Base-by-base conservation (phyloP, 2,329 filamentous ascomycete species). In the Calcarisporium arbuscula region DNA sequence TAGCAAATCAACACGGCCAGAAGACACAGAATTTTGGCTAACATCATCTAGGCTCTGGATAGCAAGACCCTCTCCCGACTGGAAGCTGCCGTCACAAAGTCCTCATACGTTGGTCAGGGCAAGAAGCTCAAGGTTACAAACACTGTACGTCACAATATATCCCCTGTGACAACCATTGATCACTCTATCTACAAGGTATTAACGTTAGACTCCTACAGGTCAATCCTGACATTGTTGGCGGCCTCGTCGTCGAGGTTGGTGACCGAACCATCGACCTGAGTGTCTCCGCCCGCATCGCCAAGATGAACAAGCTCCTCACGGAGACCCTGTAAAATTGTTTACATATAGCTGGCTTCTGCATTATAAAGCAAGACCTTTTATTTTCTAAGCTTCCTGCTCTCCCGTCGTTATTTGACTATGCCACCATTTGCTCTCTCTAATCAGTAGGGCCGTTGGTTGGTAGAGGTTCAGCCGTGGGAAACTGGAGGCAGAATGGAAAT, bases 251-350 rank as follows among this genome's bases (percentile, higher is more conserved):
- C 58, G 90, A 96, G 72, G 84, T 96, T 51, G 90, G 89, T 57
- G 90, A 96, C 76, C 85, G 90, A 60, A 96, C 90, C 63, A 95
- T 98, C 60, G 92, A 98, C 69, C 83, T 95, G 52, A 92, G 84
- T 67, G 89, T 98, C 57, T 90, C 90, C 32, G 74, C 85, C 62
- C 94, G 90, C 77, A 83, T 98, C 67, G 77, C 85, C 64, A 94
- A 88, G 80, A 86, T 98, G 79, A 98, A 98, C 86, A 98, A 96
- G 83, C 82, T 95, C 63, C 84, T 98, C 61, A 89, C 77, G 53
- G 92, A 98, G 70, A 77, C 83, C 66, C 74, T 98, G 85, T 98
- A 95, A 85, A 88, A 46, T 35, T 39, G n/a, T n/a, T n/a, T n/a
- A n/a, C n/a, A 45, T 30, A 36, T 45, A 48, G 39, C 47, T 43